These are phyloP conservation scores for Vanderwaltozyma tropicalis DNA, from an alignment of 805 yeast species.

Conservation along the genomic window DNA sequence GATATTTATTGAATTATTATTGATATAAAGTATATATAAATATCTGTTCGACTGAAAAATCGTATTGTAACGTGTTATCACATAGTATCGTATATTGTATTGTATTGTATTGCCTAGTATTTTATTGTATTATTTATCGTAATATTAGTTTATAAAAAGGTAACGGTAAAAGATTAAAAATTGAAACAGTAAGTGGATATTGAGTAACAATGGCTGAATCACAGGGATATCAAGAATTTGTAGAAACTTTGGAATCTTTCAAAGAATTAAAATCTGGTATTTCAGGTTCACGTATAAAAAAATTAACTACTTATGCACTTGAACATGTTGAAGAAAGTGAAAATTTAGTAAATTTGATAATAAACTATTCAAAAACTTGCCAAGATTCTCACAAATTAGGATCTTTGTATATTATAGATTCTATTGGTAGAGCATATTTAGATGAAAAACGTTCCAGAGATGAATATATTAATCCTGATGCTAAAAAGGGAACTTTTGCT, in stretches of 20 bases:
- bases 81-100: too few relatives aligned
- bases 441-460: constrained; percentile 57
- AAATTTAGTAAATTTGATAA: constrained; percentile 17
- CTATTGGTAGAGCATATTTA: constrained; percentile 75
- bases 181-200: too few relatives aligned
- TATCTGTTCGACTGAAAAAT: too few relatives aligned
- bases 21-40: too few relatives aligned
- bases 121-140: too few relatives aligned
- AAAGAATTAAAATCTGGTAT: constrained; percentile 70
- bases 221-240: constrained; percentile 28
- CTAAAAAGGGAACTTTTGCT: constrained; percentile 63
- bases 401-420: constrained; percentile 81
- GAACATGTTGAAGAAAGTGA: constrained; percentile 42
- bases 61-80: too few relatives aligned
- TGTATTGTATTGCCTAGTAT: too few relatives aligned
- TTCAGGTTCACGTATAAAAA: constrained; percentile 89
- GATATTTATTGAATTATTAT: too few relatives aligned
- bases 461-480: constrained; percentile 37
- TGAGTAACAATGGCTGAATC: constrained; percentile 5
- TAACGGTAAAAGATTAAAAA: too few relatives aligned
- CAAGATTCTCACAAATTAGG: constrained; percentile 83
- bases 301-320: constrained; percentile 67
- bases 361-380: constrained; percentile 50
- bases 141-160: too few relatives aligned
- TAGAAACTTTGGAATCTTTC: constrained; percentile 34